Percentiles rank a stretch among this genome's conserved stretches.
These are phyloP conservation scores for Dothistroma pini DNA, from an alignment of 2,329 filamentous ascomycete genomes.

Conservation along the genomic window DNA sequence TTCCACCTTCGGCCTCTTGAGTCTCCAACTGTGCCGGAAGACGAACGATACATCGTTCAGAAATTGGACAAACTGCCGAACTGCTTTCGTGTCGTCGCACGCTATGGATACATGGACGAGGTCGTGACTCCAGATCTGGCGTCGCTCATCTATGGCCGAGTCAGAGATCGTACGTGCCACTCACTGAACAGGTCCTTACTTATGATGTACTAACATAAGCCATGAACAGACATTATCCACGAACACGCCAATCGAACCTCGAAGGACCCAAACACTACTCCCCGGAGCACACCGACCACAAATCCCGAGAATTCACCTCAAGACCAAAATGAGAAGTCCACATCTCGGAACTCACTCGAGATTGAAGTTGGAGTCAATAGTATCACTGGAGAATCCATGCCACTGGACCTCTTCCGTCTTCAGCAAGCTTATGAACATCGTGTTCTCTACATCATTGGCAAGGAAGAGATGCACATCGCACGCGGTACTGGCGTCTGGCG, in stretches of 20 bases:
- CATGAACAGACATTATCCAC: background rate
- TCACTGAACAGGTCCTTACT: background rate
- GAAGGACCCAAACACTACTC: background rate
- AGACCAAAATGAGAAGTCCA: constrained; percentile 4
- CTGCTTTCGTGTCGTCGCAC: constrained; percentile 65
- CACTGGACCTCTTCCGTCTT: constrained; percentile 27
- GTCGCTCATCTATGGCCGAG: constrained; percentile 56
- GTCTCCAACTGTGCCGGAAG: constrained; percentile 50
- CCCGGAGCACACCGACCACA: background rate
- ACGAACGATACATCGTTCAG: constrained; percentile 49
- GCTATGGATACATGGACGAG: constrained; percentile 71
- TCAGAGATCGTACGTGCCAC: constrained; percentile 38
- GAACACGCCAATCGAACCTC: background rate
- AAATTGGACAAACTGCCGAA: constrained; percentile 50
- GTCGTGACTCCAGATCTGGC: constrained; percentile 64
- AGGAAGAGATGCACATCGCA: constrained; percentile 57
- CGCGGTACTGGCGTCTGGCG: constrained; percentile 43
- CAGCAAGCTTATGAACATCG: constrained; percentile 45
- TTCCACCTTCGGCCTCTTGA: constrained; percentile 67
- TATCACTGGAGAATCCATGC: constrained; percentile 7
- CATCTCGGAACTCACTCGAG: background rate
- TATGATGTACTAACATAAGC: background rate
- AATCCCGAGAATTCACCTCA: background rate
- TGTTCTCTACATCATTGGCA: constrained; percentile 55
- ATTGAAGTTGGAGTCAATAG: constrained; percentile 1